Evolutionary conservation across 1,139 yeast genomes (phyloP), one percentile per base, ranked within the genome.

Genomic region (Casaregolazyma suthepensis): DNA sequence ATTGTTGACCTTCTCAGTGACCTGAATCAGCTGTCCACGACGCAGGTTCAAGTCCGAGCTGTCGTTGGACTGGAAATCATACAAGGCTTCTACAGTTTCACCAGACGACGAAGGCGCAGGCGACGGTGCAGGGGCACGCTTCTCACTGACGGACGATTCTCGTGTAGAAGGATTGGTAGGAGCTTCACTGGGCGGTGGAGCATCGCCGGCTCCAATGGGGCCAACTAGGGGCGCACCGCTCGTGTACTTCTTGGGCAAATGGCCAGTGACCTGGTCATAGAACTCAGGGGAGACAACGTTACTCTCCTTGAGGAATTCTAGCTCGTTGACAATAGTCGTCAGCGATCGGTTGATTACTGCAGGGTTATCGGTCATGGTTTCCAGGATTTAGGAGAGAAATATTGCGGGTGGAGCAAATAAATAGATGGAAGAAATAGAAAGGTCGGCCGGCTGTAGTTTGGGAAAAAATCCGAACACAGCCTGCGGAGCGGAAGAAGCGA

Each of bases 251-350:
- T 68, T 68, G 3, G 96, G 96, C 46, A 90, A 73, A 2, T 81
- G 71, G 9, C 62, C 63, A 52, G 73, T 61, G 26, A 89, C 72
- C 55, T 80, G 78, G 20, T 80, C 71, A 63, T 70, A 85, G 54
- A 85, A 78, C 2, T 71, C 77, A 43, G 80, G 79, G 26, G 84
- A 76, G 55, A 90, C 82, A 51, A 88, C 94, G 47, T 84, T 83
- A 0, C 94, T 85, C 62, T 88, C 96, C 52, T 72, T 74, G 52
- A 90, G 75, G 66, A 89, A 89, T 67, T 88, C 96, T 52, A 90
- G 78, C 67, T 90, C 87, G 12, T 90, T 87, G 68, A 82, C 81
- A 54, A 88, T 74, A 13, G 84, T 82, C 2, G 91, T 82, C 59
- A 88, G 71, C 2, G 96, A 87, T 64, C 96, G 82, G 72, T 87